Base-by-base conservation (phyloP, 306 rosid species). In the Parietaria judaica region DNA sequence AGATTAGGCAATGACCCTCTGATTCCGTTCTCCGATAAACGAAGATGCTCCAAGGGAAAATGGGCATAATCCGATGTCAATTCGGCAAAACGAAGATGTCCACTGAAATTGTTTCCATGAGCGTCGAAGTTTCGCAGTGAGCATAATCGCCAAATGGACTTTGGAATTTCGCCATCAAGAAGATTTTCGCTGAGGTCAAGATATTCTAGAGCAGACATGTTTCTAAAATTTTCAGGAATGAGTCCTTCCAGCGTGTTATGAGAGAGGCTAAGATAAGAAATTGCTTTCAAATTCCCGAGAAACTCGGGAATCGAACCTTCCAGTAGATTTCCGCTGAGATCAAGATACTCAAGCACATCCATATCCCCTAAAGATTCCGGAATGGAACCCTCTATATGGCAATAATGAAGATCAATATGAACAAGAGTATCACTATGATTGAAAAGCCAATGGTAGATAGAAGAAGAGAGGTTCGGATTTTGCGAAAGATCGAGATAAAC, bases 81-180 rank as follows among this genome's bases (percentile, higher is more conserved):
- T n/a, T n/a, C n/a, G n/a, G n/a, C n/a, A n/a, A n/a, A n/a, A n/a
- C n/a, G n/a, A n/a, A n/a, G n/a, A 39, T 4, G 54, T 17, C 66
- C 66, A 0, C 13, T 62, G 9, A 62, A 16, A 47, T 9, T 14
- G 11, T 62, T 62, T 15, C 12, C 7, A n/a, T 13, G 2, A 11
- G 43, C 55, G 0, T 6, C 0, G 14, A 62, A 48, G 1, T 3
- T 7, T 2, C 4, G 14, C 11, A 63, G 39, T 5, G 35, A 1
- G 14, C 57, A 51, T 14, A 36, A 3, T 12, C 15, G 14, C 67
- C 58, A 63, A 35, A 63, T 36, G n/a, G 58, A 63, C 36, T 51
- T 51, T 5, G 57, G 34, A 63, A 63, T 63, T 51, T 63, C 58
- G n/a, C 67, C 67, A 8, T 57, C 17, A 36, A 56, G 48, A 34